phyloP scores from a whole-genome alignment of 2,329 filamentous ascomycete species.

The Penicillium fuscoglaucum region DNA sequence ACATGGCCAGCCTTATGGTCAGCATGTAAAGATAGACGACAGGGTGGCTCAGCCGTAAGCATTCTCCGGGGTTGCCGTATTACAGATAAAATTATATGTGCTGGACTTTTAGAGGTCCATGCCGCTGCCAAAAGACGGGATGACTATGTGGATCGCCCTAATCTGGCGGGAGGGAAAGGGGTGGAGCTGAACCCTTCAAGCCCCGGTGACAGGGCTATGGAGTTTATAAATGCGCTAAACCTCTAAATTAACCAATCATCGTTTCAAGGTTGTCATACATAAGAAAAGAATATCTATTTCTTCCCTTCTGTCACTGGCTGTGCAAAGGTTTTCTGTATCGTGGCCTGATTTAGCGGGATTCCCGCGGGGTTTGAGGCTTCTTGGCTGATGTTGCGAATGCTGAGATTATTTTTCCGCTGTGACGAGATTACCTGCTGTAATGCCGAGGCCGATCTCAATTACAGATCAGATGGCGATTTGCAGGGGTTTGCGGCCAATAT shows the following conservation, averaged over 20 bases:
- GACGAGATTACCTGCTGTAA: conserved; percentile 40
- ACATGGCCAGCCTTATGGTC: background rate
- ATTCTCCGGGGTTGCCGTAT: background rate
- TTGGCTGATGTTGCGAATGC: conserved; percentile 8
- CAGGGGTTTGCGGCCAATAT: background rate
- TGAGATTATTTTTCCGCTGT: background rate
- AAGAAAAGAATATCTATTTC: background rate
- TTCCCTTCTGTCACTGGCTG: conserved; percentile 5
- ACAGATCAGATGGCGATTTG: conserved; percentile 43
- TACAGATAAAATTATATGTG: too few relatives aligned
- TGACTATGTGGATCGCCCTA: background rate
- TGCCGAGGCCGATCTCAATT: conserved; percentile 34
- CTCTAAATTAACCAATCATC: background rate
- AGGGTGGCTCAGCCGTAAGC: background rate
- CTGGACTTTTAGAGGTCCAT: background rate
- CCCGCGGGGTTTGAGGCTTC: conserved; percentile 7
- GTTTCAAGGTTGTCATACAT: background rate
- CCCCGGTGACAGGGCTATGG: background rate
- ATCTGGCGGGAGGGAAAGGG: background rate
- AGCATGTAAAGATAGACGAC: background rate
- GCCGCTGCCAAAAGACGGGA: background rate
- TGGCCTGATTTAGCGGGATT: conserved; percentile 6
- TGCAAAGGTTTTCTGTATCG: conserved; percentile 12
- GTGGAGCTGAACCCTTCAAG: background rate
- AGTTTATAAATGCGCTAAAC: background rate